phyloP scores from a whole-genome alignment of 208 protist species.

The Porcisia hertigi region DNA sequence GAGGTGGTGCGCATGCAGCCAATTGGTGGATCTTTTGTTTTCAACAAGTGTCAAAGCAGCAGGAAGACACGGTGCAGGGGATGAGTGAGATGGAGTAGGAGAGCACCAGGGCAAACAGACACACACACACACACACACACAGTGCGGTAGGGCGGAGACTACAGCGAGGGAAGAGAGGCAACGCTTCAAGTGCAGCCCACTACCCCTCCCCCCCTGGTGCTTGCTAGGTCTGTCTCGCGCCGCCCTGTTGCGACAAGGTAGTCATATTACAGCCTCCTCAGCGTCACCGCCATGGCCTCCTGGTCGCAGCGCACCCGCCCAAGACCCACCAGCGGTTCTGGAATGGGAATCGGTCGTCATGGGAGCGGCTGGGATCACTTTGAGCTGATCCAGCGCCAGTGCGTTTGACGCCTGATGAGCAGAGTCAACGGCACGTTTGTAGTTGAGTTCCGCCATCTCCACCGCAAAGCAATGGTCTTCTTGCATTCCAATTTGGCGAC shows the following conservation, averaged over 20 bases:
- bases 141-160: background rate
- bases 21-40: background rate
- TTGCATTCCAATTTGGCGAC: conserved; percentile 30
- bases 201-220: background rate
- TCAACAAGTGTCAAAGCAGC: background rate
- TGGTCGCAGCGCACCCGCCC: conserved; percentile 19
- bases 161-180: background rate
- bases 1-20: no score
- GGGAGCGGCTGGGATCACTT: background rate
- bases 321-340: conserved; percentile 14
- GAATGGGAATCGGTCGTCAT: background rate
- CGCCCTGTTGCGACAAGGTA: background rate
- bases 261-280: conserved; percentile 7
- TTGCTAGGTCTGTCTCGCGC: background rate
- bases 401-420: background rate
- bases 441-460: conserved; percentile 33
- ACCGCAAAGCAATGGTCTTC: conserved; percentile 26
- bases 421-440: conserved; percentile 17
- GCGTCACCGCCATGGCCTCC: conserved; percentile 14
- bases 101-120: background rate
- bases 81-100: background rate
- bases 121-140: background rate
- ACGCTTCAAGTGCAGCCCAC: background rate
- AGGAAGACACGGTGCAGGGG: background rate
- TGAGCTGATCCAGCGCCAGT: background rate